Base-by-base conservation (phyloP, 805 yeast genomes). In the Gaillardinia entomophila region DNA sequence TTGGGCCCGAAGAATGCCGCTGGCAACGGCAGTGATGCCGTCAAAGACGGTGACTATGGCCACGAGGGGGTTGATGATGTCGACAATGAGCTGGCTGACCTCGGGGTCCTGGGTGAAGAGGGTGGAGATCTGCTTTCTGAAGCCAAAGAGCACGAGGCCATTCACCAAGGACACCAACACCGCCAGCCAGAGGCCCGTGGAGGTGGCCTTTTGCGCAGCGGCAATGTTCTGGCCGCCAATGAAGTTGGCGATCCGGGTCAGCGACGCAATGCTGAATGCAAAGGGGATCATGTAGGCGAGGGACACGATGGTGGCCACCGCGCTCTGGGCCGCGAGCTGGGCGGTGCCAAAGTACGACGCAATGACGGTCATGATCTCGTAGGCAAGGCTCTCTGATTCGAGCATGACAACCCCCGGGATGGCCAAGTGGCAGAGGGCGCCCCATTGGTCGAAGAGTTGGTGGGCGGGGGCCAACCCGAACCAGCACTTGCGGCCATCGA, bases 401-500 rank as follows among this genome's bases (percentile, higher is more conserved):
- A 66, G 47, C 73, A 66, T 66, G 18, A 66, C 51, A 24, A 66
- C 62, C 4, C 73, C 71, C 1, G 73, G 73, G 16, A 66, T 46
- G 0, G 71, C 73, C 37, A 66, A 49, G 26, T 52, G 57, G 11
- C 53, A 50, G 15, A 66, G 41, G 22, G 47, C 49, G 16, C 55
- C 48, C 71, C 71, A 66, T 32, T 56, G 55, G 18, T 38, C 42
- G 33, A 63, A 56, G 16, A 65, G 35, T 32, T 62, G 59, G 2
- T 43, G 23, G 0, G 71, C 42, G 19, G 75, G 63, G 14, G 51
- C 53, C 4, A 65, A 19, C 0, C 90, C 90, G 39, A 62, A 71
- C 90, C 90, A 82, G 46, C 90, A 83, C 44, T 73, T 70, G 18
- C 54, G 56, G 1, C 89, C 90, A 44, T 82, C 85, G 24, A 76